These are phyloP conservation scores for Acanthamoeba triangularis DNA, from an alignment of 208 protist genomes.

Conservation along the genomic window DNA sequence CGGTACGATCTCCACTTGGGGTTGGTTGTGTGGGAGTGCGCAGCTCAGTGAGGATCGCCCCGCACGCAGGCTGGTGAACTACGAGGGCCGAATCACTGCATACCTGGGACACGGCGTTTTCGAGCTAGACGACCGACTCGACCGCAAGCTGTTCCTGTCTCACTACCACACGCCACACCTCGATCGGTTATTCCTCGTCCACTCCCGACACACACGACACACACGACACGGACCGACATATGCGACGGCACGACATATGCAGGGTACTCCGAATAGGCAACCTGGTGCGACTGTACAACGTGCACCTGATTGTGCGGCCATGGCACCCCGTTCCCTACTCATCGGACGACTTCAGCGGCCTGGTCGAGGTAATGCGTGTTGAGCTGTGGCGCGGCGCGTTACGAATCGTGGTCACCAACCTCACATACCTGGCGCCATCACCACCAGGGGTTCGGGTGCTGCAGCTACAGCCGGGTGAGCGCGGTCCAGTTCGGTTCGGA, in stretches of 20 bases:
- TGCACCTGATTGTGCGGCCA: slow-evolving; percentile 15
- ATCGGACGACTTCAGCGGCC: background rate
- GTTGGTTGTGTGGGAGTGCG: background rate
- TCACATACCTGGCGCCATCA: background rate
- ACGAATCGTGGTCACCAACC: background rate
- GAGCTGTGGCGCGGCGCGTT: background rate
- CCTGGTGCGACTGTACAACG: slow-evolving; percentile 19
- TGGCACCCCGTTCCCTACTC: background rate
- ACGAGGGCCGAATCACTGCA: slow-evolving; percentile 6
- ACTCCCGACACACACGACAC: too few relatives aligned
- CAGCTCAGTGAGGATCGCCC: background rate
- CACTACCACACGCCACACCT: slow-evolving; percentile 40
- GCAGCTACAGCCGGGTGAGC: slow-evolving; percentile 50
- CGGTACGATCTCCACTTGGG: background rate
- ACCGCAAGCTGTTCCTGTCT: slow-evolving; percentile 22
- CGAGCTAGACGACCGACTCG: background rate
- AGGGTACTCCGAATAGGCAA: background rate
- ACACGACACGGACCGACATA: background rate
- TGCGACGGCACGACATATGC: background rate
- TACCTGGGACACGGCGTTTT: slow-evolving; percentile 11
- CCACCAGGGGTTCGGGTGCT: background rate
- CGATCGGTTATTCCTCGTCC: background rate
- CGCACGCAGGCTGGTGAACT: slow-evolving; percentile 16
- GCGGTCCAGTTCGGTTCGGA: background rate
- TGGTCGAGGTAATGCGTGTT: background rate